Percentiles rank a stretch among this genome's conserved stretches.
phyloP scores from a whole-genome alignment of 2,329 filamentous ascomycete species.

The Magnaporthiopsis rhizophila region DNA sequence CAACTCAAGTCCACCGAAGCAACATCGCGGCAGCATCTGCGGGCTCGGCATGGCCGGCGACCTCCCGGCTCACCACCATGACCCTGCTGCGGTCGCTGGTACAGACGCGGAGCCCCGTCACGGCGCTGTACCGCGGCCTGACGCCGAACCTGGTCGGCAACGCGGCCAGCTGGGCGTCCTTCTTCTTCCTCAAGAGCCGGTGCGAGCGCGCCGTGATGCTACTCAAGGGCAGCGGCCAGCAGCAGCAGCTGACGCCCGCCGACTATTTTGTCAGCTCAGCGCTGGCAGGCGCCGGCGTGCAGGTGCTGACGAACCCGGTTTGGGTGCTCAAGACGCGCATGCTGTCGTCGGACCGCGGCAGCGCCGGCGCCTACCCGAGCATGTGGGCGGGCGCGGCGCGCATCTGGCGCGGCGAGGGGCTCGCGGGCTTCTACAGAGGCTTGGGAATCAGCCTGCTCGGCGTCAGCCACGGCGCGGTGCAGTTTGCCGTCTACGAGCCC shows the following conservation, averaged over 20 bases:
- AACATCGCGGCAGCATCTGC: constrained; percentile 17
- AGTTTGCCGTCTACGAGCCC: constrained; percentile 91
- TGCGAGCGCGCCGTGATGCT: constrained; percentile 39
- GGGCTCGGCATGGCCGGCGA: constrained; percentile 12
- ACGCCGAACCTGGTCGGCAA: constrained; percentile 89
- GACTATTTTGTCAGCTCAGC: constrained; percentile 80
- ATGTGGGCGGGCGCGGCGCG: constrained; percentile 63
- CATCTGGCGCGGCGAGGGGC: constrained; percentile 62
- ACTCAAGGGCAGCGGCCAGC: constrained; percentile 17
- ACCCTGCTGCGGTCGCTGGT: constrained; percentile 43
- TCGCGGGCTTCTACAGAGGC: constrained; percentile 76
- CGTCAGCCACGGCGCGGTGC: constrained; percentile 85
- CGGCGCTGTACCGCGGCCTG: constrained; percentile 79
- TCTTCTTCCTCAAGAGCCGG: constrained; percentile 70
- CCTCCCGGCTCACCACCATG: constrained; percentile 36
- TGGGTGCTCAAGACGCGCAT: constrained; percentile 99
- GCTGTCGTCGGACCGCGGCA: constrained; percentile 71
- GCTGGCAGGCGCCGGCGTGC: constrained; percentile 63
- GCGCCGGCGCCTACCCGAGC: constrained; percentile 71
- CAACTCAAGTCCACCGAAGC: constrained; percentile 40
- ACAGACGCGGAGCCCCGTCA: constrained; percentile 44
- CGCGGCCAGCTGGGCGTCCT: constrained; percentile 81
- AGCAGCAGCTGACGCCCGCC: constrained; percentile 37
- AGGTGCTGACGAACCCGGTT: constrained; percentile 83
- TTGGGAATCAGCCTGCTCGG: constrained; percentile 76